Evolutionary conservation across 306 rosid species (phyloP).

Genomic region (barrel medic (Medicago truncatula)): MtrunA17r5.0-ANR NC_053047.1:39984501-39985000

Average conservation of each 20-base stretch:
- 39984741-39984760: conserved; percentile 53
- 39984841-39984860: conserved; percentile 8
- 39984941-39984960: too few species aligned
- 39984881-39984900: not conserved
- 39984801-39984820: conserved; percentile 83
- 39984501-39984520: conserved; percentile 26
- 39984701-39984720: conserved; percentile 31
- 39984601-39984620: conserved; percentile 28
- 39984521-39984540: not conserved
- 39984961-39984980: too few species aligned
- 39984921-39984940: conserved; percentile 5
- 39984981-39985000: not conserved
- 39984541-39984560: not conserved
- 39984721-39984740: conserved; percentile 39
- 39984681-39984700: conserved; percentile 33
- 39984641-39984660: conserved; percentile 20
- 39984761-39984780: conserved; percentile 66
- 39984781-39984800: conserved; percentile 54
- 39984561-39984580: conserved; percentile 7
- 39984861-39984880: conserved; percentile 32
- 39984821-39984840: conserved; percentile 89
- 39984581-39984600: conserved; percentile 26
- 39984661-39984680: conserved; percentile 22
- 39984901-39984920: conserved; percentile 10
- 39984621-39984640: conserved; percentile 20